Conservation (phyloP, 345 rosid species). For the Acer yangbiense region DNA sequence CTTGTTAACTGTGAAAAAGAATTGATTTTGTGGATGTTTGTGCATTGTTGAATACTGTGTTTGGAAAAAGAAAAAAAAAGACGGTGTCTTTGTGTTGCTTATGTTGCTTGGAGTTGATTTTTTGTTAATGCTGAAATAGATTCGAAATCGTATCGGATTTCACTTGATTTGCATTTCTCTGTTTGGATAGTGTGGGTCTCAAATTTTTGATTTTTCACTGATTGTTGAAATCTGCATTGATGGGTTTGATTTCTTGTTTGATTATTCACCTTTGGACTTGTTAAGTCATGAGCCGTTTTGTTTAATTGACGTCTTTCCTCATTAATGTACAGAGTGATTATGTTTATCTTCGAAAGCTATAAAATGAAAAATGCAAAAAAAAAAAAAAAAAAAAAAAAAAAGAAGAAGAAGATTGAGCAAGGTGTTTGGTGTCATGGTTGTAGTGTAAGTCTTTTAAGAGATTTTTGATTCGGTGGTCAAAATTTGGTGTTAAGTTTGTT, state of each 20-base stretch:
- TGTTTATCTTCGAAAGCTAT: too few species aligned
- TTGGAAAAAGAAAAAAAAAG: background rate
- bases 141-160: background rate
- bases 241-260: background rate
- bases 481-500: background rate
- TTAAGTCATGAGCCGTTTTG: too few species aligned
- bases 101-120: background rate
- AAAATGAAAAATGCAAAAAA: too few species aligned
- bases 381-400: too few species aligned
- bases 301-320: too few species aligned
- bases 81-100: background rate
- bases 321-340: too few species aligned
- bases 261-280: too few species aligned
- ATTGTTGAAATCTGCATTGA: background rate
- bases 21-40: background rate
- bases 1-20: background rate
- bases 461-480: background rate
- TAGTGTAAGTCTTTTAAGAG: background rate
- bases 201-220: background rate
- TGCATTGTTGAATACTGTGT: background rate
- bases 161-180: background rate
- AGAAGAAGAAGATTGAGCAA: background rate
- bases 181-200: background rate
- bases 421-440: background rate
- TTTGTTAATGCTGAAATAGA: too few species aligned